Conservation (phyloP, 2,329 filamentous ascomycete genomes). For the Colletotrichum eleusines region DNA sequence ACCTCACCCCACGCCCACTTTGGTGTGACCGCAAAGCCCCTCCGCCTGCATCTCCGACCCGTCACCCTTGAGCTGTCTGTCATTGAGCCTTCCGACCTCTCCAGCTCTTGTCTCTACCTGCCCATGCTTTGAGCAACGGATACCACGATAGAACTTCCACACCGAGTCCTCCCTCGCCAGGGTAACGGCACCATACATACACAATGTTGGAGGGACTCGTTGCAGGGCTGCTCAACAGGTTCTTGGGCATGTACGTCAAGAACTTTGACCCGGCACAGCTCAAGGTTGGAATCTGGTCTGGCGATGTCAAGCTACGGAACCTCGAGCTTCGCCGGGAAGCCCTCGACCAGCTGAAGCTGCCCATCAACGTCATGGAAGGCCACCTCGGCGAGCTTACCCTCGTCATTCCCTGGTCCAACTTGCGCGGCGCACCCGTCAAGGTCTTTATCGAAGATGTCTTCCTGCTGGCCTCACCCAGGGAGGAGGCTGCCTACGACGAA, state of each 20-base stretch:
- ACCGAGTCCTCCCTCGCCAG: slow-evolving; percentile 61
- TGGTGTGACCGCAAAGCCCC: slow-evolving; percentile 20
- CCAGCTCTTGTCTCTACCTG: slow-evolving; percentile 18
- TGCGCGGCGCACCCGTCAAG: slow-evolving; percentile 93
- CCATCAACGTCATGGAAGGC: slow-evolving; percentile 95
- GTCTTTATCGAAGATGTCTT: slow-evolving; percentile 98
- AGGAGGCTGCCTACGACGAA: slow-evolving; percentile 92
- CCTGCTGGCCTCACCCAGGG: slow-evolving; percentile 92
- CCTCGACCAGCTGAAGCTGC: slow-evolving; percentile 95
- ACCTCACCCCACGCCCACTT: slow-evolving; percentile 12
- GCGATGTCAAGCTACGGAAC: slow-evolving; percentile 94
- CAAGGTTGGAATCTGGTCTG: slow-evolving; percentile 99
- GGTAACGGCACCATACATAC: slow-evolving; percentile 74
- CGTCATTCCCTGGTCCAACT: slow-evolving; percentile 96
- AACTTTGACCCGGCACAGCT: slow-evolving; percentile 98
- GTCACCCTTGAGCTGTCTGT: not conserved
- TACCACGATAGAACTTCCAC: slow-evolving; percentile 20
- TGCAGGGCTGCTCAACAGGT: slow-evolving; percentile 96
- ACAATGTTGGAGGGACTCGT: slow-evolving; percentile 97
- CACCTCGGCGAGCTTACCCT: slow-evolving; percentile 93
- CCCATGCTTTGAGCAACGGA: slow-evolving; percentile 28
- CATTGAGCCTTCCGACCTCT: slow-evolving; percentile 11
- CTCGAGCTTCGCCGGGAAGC: slow-evolving; percentile 94
- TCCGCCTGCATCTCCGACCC: not conserved
- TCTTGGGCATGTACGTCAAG: slow-evolving; percentile 99